phyloP scores from a whole-genome alignment of 2,329 filamentous ascomycete genomes.

The Blumeria hordei region DNA sequence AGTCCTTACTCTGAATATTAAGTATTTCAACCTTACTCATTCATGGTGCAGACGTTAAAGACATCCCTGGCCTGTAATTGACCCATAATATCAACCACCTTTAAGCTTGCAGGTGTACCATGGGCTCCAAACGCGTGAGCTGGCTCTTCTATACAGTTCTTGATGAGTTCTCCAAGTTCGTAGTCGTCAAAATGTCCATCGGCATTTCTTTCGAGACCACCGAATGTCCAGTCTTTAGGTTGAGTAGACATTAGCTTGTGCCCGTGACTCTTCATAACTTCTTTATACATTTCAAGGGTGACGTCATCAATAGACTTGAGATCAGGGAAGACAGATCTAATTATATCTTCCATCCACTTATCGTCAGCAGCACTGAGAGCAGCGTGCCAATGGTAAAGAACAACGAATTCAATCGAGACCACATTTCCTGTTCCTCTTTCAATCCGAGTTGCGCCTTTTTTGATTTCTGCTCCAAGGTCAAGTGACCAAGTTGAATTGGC shows the following conservation, averaged over 20 bases:
- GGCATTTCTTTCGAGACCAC: slow-evolving; percentile 16
- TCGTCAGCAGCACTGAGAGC: slow-evolving; percentile 21
- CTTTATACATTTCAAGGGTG: slow-evolving; percentile 19
- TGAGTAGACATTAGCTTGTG: slow-evolving; percentile 16
- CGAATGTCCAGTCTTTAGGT: slow-evolving; percentile 20
- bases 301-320: slow-evolving; percentile 20
- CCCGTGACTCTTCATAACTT: slow-evolving; percentile 18
- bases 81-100: slow-evolving; percentile 23
- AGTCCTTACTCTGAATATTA: not conserved
- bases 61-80: slow-evolving; percentile 21
- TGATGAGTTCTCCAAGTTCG: slow-evolving; percentile 21
- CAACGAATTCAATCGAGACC: slow-evolving; percentile 22
- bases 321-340: slow-evolving; percentile 16
- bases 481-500: slow-evolving; percentile 22
- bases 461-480: slow-evolving; percentile 22
- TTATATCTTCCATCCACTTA: slow-evolving; percentile 21
- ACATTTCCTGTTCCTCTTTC: slow-evolving; percentile 21
- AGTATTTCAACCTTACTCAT: slow-evolving; percentile 18
- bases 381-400: slow-evolving; percentile 24
- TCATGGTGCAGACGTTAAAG: slow-evolving; percentile 27
- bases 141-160: slow-evolving; percentile 22
- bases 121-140: slow-evolving; percentile 27
- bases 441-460: slow-evolving; percentile 17
- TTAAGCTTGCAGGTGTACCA: slow-evolving; percentile 22
- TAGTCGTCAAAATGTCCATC: slow-evolving; percentile 21